Base-by-base conservation (phyloP, 75 land plant species). In the Pinus tabuliformis region DNA sequence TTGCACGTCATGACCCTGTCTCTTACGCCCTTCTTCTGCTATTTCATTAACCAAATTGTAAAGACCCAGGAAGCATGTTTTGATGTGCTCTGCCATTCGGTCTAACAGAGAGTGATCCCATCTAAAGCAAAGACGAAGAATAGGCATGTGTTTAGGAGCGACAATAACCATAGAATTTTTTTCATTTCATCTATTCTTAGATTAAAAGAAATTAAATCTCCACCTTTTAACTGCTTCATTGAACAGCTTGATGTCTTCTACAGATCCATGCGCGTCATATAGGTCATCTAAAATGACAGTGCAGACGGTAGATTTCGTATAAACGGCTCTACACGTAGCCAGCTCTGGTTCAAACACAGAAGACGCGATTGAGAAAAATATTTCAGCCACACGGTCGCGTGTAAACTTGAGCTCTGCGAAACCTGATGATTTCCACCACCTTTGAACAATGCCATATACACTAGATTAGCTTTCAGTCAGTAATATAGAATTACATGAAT, bases 41-140 rank as follows among this genome's bases (percentile, higher is more conserved):
- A 77, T 22, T 20, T 77, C 73, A 24, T 70, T 68, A 24, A 77
- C 26, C n/a, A 73, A 17, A 22, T 70, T 36, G 22, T 70, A 70
- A 42, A 77, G 22, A 1, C 30, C 74, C 42, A 2, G 22, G 56
- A 70, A 77, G 70, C 58, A 39, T 14, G 59, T 72, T 60, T 77
- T 77, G 6, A 70, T 26, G 39, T 30, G 30, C 8, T 22, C n/a
- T 64, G 79, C 3, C 42, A 68, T 79, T 13, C 59, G 15, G 9
- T 77, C 62, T 57, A 83, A 57, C 5, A 58, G 56, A 9, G 42
- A 37, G 22, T 75, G 15, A 58, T 86, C 88, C 88, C 88, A 86
- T 52, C 85, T 87, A 21, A 26, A 26, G 26, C 26, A 26, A 26
- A 26, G 26, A 26, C 26, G 26, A 8, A 2, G 33, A 33, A 33